Percentiles rank a stretch among this genome's conserved stretches.
Conservation (phyloP, 257 asterid species). For the Solanum medicagineum region DNA sequence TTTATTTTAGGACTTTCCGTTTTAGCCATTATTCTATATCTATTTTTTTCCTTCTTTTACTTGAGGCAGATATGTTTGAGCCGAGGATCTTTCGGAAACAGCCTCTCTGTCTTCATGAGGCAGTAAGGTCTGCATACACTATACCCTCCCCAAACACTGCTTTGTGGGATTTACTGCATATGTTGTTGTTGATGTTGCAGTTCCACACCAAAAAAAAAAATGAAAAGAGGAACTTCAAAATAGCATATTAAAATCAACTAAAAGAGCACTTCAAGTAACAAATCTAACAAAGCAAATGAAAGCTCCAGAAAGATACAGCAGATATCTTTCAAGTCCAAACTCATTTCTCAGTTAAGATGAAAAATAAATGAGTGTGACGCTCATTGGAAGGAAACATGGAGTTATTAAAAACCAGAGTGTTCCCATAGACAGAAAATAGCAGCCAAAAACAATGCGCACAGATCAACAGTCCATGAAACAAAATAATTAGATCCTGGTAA, state of each 20-base stretch:
- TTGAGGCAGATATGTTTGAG: no score
- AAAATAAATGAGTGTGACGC: not conserved
- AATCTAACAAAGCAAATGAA: not conserved
- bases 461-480: not conserved
- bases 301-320: not conserved
- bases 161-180: no score
- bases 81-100: no score
- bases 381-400: not conserved
- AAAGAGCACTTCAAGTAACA: not conserved
- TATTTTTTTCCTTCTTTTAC: no score
- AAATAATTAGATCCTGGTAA: not conserved
- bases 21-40: no score
- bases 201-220: not conserved
- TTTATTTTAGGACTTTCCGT: not conserved
- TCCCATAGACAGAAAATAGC: not conserved
- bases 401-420: not conserved
- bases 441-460: not conserved
- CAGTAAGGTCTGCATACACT: no score
- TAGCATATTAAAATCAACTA: not conserved
- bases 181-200: not conserved
- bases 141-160: no score
- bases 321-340: not conserved
- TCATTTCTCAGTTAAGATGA: not conserved
- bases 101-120: no score
- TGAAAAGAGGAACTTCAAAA: not conserved